These are phyloP conservation scores for Colletotrichum liriopes DNA, from an alignment of 2,329 filamentous ascomycete genomes.

Conservation along the genomic window DNA sequence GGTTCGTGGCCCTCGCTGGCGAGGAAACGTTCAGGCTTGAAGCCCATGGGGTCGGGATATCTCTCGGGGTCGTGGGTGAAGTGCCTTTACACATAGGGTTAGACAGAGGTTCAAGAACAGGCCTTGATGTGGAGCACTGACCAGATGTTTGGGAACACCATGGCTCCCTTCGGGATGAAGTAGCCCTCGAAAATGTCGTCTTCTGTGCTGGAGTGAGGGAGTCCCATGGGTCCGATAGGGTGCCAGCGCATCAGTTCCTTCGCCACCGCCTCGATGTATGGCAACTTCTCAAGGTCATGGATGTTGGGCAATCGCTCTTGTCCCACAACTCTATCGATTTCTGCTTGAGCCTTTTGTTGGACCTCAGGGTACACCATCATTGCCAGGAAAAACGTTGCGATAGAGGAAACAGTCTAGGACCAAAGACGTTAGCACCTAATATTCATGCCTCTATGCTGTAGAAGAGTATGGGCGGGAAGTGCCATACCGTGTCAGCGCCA, in stretches of 20 bases:
- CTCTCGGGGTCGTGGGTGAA: slow-evolving; percentile 75
- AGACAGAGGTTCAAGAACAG: too few relatives aligned
- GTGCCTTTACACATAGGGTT: slow-evolving; percentile 4
- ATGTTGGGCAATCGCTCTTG: slow-evolving; percentile 61
- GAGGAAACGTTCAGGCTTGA: slow-evolving; percentile 55
- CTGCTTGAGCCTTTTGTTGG: slow-evolving; percentile 62
- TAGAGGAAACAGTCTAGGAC: slow-evolving; percentile 50
- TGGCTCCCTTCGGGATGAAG: slow-evolving; percentile 38
- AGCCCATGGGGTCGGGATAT: slow-evolving; percentile 63
- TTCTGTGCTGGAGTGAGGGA: slow-evolving; percentile 56
- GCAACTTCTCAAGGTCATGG: slow-evolving; percentile 63
- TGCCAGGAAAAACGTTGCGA: slow-evolving; percentile 61
- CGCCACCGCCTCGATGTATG: slow-evolving; percentile 68
- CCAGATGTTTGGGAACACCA: slow-evolving; percentile 47
- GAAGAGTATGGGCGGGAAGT: slow-evolving; percentile 40
- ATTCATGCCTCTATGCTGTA: not conserved
- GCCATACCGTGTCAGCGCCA: slow-evolving; percentile 43
- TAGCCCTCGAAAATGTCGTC: slow-evolving; percentile 38
- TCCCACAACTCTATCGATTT: slow-evolving; percentile 68
- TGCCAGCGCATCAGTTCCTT: slow-evolving; percentile 72
- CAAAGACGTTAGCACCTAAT: not conserved
- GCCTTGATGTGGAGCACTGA: slow-evolving; percentile 47
- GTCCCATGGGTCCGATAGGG: slow-evolving; percentile 63
- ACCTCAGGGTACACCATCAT: slow-evolving; percentile 64
- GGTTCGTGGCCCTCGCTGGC: slow-evolving; percentile 25